These are phyloP conservation scores for Acanthamoeba divionensis DNA, from an alignment of 208 protist species.

Conservation along the genomic window DNA sequence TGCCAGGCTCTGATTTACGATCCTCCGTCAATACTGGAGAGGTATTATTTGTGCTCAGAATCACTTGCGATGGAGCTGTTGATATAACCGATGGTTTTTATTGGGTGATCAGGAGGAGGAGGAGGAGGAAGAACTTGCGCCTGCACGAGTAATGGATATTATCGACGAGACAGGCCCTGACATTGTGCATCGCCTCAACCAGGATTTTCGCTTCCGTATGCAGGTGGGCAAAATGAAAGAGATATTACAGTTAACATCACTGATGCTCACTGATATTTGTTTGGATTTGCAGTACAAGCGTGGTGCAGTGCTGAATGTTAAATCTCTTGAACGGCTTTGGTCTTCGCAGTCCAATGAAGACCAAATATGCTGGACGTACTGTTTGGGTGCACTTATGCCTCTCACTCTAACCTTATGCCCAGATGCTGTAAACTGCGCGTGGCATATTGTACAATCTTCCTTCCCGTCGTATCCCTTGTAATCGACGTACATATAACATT, in stretches of 20 bases:
- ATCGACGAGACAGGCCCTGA: conserved; percentile 38
- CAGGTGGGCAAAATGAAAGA: no score
- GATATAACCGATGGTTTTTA: not conserved
- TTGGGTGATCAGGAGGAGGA: not conserved
- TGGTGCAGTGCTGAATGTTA: not conserved
- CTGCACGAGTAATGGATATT: conserved; percentile 25
- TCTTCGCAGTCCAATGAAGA: conserved; percentile 10
- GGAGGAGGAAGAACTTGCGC: not conserved
- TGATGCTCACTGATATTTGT: no score
- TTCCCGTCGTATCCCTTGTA: not conserved
- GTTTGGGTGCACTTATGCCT: conserved; percentile 30
- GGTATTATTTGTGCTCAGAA: not conserved
- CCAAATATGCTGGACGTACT: conserved; percentile 41
- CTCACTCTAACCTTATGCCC: not conserved
- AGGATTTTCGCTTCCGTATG: conserved; percentile 18
- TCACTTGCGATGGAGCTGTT: no score
- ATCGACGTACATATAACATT: not conserved
- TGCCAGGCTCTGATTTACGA: not conserved
- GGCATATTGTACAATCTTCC: conserved; percentile 42
- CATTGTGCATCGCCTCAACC: not conserved
- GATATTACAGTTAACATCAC: no score
- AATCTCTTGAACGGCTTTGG: conserved; percentile 6
- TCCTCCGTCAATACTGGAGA: not conserved
- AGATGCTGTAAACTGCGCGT: not conserved
- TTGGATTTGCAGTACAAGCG: not conserved